phyloP scores from a whole-genome alignment of 1,284 basidiomycete genomes.

The Rhodotorula sp. region DNA sequence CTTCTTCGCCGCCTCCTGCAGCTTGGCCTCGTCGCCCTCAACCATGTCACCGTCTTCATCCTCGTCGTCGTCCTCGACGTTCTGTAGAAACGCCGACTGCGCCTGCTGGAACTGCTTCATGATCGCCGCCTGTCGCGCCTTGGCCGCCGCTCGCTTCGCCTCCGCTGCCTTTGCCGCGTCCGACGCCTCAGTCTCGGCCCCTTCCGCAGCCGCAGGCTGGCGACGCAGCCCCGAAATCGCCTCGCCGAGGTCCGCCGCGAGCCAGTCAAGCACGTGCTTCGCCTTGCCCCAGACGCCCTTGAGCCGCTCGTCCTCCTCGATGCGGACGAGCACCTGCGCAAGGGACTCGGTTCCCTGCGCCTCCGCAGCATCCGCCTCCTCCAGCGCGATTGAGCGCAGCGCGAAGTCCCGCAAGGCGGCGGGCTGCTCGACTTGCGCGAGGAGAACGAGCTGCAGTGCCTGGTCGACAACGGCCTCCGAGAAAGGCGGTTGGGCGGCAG shows the following conservation, averaged over 20 bases:
- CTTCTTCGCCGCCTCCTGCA: not conserved
- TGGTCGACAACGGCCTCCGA: constrained; percentile 84
- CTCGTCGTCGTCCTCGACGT: constrained; percentile 54
- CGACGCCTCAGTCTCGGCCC: constrained; percentile 8
- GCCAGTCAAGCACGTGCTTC: constrained; percentile 69
- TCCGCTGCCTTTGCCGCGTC: constrained; percentile 48
- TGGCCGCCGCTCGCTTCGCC: constrained; percentile 74
- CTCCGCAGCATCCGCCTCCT: not conserved
- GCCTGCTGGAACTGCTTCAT: constrained; percentile 91
- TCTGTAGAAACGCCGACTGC: constrained; percentile 69
- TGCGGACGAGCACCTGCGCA: constrained; percentile 59
- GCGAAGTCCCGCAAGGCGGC: constrained; percentile 59
- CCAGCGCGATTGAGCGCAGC: constrained; percentile 48
- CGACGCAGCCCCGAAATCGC: constrained; percentile 57
- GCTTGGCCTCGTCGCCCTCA: constrained; percentile 56
- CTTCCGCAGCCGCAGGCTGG: constrained; percentile 1
- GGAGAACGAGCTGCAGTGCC: constrained; percentile 78
- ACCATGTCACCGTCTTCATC: constrained; percentile 67
- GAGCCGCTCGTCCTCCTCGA: constrained; percentile 50
- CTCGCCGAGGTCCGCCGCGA: constrained; percentile 60
- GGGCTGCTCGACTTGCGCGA: constrained; percentile 71
- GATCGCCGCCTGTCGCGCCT: constrained; percentile 80
- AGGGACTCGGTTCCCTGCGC: constrained; percentile 48
- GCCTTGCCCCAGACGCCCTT: constrained; percentile 68
- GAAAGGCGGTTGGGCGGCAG: constrained; percentile 34